A percentile compares a stretch with the other conserved stretches of the same genome.
phyloP scores from a whole-genome alignment of 495 filamentous ascomycete species.

The Xylaria scruposa region DNA sequence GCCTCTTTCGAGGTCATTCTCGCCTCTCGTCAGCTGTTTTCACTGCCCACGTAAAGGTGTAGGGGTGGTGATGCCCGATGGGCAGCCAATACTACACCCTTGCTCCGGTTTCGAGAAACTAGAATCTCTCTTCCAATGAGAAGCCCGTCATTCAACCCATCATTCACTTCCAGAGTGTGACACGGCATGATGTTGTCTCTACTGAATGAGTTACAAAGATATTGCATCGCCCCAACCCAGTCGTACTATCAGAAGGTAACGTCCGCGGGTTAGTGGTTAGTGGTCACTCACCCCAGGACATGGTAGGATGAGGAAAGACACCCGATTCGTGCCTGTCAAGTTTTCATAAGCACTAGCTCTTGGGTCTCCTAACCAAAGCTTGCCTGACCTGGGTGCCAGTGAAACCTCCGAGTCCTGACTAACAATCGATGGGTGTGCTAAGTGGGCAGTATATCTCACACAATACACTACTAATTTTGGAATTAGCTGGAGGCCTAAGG shows the following conservation, averaged over 20 bases:
- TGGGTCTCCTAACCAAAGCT: not conserved
- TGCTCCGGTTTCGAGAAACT: not conserved
- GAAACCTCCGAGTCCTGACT: slow-evolving; percentile 18
- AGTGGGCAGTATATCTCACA: slow-evolving; percentile 4
- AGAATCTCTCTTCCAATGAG: not conserved
- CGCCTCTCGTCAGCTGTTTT: not conserved
- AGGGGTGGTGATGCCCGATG: slow-evolving; percentile 1
- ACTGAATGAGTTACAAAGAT: slow-evolving; percentile 1
- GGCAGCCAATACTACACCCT: not conserved
- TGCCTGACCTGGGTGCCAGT: slow-evolving; percentile 14
- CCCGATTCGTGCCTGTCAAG: slow-evolving; percentile 22
- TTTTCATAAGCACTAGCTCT: slow-evolving; percentile 20
- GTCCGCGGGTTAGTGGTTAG: not conserved
- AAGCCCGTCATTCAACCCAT: not conserved
- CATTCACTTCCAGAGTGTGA: slow-evolving; percentile 18
- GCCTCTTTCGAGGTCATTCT: not conserved
- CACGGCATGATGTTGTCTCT: slow-evolving; percentile 8
- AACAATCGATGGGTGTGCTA: not conserved
- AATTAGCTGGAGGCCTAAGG: slow-evolving; percentile 20
- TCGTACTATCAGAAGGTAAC: slow-evolving; percentile 5
- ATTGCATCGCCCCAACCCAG: slow-evolving; percentile 4
- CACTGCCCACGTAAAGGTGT: not conserved
- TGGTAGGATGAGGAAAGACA: slow-evolving; percentile 6
- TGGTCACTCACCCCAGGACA: slow-evolving; percentile 13
- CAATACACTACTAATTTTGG: not conserved